Conservation (phyloP, 2,329 filamentous ascomycete species). For the Alternaria hordeiaustralica region DNA sequence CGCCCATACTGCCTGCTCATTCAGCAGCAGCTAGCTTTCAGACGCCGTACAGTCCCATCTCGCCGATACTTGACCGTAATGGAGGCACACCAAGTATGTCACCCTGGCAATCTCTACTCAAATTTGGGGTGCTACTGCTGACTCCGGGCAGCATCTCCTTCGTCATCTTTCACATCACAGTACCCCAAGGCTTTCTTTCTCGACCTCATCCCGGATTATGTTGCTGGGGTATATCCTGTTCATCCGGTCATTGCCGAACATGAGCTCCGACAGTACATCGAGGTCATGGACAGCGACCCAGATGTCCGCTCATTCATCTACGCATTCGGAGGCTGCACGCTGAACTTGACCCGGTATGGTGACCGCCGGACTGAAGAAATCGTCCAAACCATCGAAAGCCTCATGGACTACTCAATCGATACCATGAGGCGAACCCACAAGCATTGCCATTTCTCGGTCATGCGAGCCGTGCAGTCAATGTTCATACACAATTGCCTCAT, state of each 20-base stretch:
- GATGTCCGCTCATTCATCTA: slow-evolving; percentile 54
- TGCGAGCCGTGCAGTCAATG: slow-evolving; percentile 59
- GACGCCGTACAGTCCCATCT: slow-evolving; percentile 16
- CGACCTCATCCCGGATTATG: slow-evolving; percentile 54
- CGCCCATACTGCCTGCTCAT: slow-evolving; percentile 35
- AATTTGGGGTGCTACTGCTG: slow-evolving; percentile 7
- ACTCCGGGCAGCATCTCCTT: slow-evolving; percentile 21
- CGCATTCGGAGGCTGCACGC: slow-evolving; percentile 55
- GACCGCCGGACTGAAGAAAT: slow-evolving; percentile 42
- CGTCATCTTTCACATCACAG: slow-evolving; percentile 23
- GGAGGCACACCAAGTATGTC: slow-evolving; percentile 29
- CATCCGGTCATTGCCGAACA: slow-evolving; percentile 54
- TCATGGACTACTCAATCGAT: slow-evolving; percentile 47
- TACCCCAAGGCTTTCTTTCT: slow-evolving; percentile 48
- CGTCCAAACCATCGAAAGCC: slow-evolving; percentile 39
- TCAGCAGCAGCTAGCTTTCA: slow-evolving; percentile 15
- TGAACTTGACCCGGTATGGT: slow-evolving; percentile 51
- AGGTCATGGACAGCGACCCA: slow-evolving; percentile 48
- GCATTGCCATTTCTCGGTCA: slow-evolving; percentile 52
- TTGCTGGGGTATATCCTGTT: slow-evolving; percentile 55
- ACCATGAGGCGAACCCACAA: slow-evolving; percentile 47
- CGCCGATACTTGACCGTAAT: slow-evolving; percentile 22
- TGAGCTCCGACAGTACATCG: slow-evolving; percentile 48
- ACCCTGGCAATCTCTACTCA: background rate
- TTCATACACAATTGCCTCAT: slow-evolving; percentile 62